Conservation (phyloP, 2,329 filamentous ascomycete species). For the Cladosporium phlei region DNA sequence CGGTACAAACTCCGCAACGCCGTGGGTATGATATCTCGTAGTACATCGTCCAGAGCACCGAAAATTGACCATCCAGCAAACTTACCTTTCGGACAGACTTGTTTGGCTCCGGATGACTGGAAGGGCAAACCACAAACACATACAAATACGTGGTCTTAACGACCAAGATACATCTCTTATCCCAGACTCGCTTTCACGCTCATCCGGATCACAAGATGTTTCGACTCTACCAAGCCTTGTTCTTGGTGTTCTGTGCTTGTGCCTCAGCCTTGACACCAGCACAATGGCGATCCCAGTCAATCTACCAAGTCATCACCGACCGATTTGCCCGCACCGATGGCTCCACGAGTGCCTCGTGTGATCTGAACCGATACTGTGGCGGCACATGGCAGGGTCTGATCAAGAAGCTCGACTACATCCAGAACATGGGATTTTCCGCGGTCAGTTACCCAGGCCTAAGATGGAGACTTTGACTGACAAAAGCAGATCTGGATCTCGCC, state of each 20-base stretch:
- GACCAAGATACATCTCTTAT: not conserved
- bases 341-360: constrained; percentile 41
- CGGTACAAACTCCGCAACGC: not conserved
- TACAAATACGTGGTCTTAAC: constrained; percentile 3
- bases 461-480: not conserved
- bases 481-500: constrained; percentile 31
- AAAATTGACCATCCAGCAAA: not conserved
- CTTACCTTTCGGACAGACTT: not conserved
- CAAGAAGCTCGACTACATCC: constrained; percentile 36
- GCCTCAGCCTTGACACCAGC: constrained; percentile 22
- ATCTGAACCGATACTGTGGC: constrained; percentile 33
- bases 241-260: constrained; percentile 1
- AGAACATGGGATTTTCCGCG: constrained; percentile 39
- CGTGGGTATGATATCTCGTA: not conserved
- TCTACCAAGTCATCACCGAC: constrained; percentile 57
- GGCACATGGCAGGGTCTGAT: constrained; percentile 36
- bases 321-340: constrained; percentile 49
- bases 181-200: not conserved
- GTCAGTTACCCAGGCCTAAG: constrained; percentile 5
- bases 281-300: constrained; percentile 38
- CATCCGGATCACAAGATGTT: not conserved
- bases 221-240: not conserved
- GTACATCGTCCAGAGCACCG: not conserved
- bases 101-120: not conserved
- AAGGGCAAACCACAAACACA: not conserved